phyloP scores from a whole-genome alignment of 176 grass and related monocot species.

The Oryza glumipatula region DNA sequence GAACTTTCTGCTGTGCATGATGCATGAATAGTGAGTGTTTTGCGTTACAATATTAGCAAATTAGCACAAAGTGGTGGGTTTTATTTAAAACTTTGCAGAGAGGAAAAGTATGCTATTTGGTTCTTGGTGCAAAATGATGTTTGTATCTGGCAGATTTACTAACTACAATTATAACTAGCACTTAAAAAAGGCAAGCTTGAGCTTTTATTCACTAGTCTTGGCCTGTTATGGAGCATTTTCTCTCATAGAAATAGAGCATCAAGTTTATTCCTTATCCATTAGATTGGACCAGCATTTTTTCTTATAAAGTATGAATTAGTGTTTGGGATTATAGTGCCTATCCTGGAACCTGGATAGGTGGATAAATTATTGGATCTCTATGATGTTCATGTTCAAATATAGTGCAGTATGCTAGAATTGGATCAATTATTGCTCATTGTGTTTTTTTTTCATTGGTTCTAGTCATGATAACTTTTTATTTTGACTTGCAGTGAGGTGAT shows the following conservation, averaged over 20 bases:
- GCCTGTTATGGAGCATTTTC: neutral
- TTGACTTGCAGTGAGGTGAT: slow-evolving; percentile 58
- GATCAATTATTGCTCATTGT: slow-evolving; percentile 3
- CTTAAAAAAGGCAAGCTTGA: slow-evolving; percentile 4
- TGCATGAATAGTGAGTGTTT: neutral
- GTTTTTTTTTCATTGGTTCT: slow-evolving; percentile 2
- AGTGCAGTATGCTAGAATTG: slow-evolving; percentile 22
- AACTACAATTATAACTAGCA: neutral
- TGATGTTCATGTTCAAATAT: neutral
- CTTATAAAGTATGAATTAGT: neutral
- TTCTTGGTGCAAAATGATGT: neutral
- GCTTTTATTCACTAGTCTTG: neutral
- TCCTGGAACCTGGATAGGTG: slow-evolving; percentile 5
- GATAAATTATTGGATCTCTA: neutral
- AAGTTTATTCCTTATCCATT: neutral
- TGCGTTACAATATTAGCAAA: neutral
- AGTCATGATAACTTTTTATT: slow-evolving; percentile 34
- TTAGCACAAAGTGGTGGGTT: neutral
- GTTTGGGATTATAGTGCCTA: neutral
- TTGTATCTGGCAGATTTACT: neutral
- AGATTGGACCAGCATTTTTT: neutral
- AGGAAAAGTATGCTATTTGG: neutral
- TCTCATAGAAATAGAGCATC: neutral
- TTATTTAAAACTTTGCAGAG: neutral
- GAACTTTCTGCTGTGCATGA: neutral